A percentile compares a stretch with the other conserved stretches of the same genome.
phyloP scores from a whole-genome alignment of 768 basidiomycete genomes.

The Exsudoporus frostii region DNA sequence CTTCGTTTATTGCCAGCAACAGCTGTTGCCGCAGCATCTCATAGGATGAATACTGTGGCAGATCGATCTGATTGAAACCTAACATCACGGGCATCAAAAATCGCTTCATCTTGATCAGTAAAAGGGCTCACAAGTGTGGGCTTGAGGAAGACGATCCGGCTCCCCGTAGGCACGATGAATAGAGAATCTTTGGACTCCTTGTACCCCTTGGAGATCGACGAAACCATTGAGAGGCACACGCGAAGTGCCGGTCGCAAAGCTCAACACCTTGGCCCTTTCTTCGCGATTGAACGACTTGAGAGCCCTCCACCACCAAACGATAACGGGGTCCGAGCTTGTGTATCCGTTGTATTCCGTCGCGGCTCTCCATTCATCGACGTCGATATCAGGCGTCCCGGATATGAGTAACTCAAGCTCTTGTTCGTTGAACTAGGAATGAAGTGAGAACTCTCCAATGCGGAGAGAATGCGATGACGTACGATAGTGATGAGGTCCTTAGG shows the following conservation, averaged over 20 bases:
- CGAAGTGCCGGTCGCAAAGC: constrained; percentile 93
- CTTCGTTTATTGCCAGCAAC: constrained; percentile 90
- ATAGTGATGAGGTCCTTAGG: constrained; percentile 95
- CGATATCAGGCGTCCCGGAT: constrained; percentile 97
- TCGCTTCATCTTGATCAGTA: background rate
- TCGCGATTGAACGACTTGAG: constrained; percentile 96
- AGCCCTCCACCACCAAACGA: constrained; percentile 99
- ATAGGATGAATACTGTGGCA: constrained; percentile 93
- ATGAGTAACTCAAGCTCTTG: constrained; percentile 92
- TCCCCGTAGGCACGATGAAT: constrained; percentile 93
- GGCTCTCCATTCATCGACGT: constrained; percentile 95
- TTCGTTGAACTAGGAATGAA: constrained; percentile 72
- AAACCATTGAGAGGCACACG: constrained; percentile 94
- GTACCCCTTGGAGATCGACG: constrained; percentile 90
- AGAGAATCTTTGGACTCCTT: constrained; percentile 92
- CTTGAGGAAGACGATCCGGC: constrained; percentile 79
- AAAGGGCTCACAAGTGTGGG: constrained; percentile 74
- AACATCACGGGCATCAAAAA: constrained; percentile 15
- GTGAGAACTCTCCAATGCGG: background rate
- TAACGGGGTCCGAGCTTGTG: constrained; percentile 86
- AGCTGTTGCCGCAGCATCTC: constrained; percentile 93
- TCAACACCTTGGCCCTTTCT: constrained; percentile 93
- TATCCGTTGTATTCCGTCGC: constrained; percentile 92
- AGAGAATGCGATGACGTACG: constrained; percentile 43
- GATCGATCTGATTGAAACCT: constrained; percentile 95